Conservation (phyloP, 805 yeast species). For the Schizosaccharomyces pombe region ASM294v3 CU329670.1:348501-349000, state of each 20-base stretch:
- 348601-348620: slow-evolving; percentile 67
- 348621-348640: slow-evolving; percentile 29
- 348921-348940: slow-evolving; percentile 50
- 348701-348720: neutral
- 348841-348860: slow-evolving; percentile 29
- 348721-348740: neutral
- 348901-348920: slow-evolving; percentile 53
- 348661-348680: neutral
- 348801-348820: slow-evolving; percentile 62
- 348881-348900: slow-evolving; percentile 93
- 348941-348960: slow-evolving; percentile 61
- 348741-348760: neutral
- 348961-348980: slow-evolving; percentile 75
- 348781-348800: slow-evolving; percentile 15
- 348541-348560: slow-evolving; percentile 39
- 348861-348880: slow-evolving; percentile 79
- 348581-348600: slow-evolving; percentile 39
- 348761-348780: slow-evolving; percentile 1
- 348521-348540: slow-evolving; percentile 86
- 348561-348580: slow-evolving; percentile 43
- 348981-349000: slow-evolving; percentile 25
- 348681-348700: neutral
- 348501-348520: slow-evolving; percentile 22
- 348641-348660: neutral
- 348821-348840: slow-evolving; percentile 51